Percentiles rank a stretch among this genome's conserved stretches.
Conservation (phyloP, 805 yeast species). For the Spathaspora sp. region DNA sequence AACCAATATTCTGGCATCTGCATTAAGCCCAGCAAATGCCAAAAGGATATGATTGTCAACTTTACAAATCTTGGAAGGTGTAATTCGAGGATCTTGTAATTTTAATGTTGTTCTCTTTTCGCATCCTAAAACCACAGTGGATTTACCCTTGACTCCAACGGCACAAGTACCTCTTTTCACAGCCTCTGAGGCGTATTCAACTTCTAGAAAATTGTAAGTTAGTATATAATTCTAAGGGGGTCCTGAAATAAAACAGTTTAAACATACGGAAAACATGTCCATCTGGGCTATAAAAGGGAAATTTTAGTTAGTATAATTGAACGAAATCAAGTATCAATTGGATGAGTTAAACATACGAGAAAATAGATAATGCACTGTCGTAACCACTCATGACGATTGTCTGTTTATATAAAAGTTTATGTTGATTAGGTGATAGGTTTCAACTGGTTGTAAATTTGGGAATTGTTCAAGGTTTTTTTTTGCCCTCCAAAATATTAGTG, state of each 20-base stretch:
- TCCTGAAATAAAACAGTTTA: not conserved
- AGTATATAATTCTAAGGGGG: conserved; percentile 15
- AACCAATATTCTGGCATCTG: conserved; percentile 94
- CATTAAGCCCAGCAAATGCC: conserved; percentile 96
- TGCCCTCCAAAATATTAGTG: conserved; percentile 1
- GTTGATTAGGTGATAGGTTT: not conserved
- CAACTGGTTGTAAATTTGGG: not conserved
- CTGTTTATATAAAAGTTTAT: not conserved
- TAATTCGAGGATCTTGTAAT: conserved; percentile 92
- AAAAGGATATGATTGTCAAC: conserved; percentile 87
- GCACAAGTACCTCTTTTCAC: conserved; percentile 98
- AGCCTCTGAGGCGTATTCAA: conserved; percentile 95
- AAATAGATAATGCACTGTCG: conserved; percentile 97
- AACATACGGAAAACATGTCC: conserved; percentile 92
- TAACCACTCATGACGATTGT: conserved; percentile 79
- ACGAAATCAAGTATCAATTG: not conserved
- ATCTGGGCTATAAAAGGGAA: conserved; percentile 66
- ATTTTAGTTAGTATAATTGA: conserved; percentile 23
- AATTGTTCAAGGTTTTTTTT: not conserved
- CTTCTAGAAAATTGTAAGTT: conserved; percentile 51
- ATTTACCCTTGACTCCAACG: conserved; percentile 90
- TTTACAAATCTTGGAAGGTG: conserved; percentile 90
- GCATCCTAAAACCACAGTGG: conserved; percentile 90
- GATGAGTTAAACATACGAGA: conserved; percentile 63
- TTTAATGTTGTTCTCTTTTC: conserved; percentile 94